Evolutionary conservation across 805 yeast genomes (phyloP).

Genomic region (Sugiyamaella lignohabitans): DNA sequence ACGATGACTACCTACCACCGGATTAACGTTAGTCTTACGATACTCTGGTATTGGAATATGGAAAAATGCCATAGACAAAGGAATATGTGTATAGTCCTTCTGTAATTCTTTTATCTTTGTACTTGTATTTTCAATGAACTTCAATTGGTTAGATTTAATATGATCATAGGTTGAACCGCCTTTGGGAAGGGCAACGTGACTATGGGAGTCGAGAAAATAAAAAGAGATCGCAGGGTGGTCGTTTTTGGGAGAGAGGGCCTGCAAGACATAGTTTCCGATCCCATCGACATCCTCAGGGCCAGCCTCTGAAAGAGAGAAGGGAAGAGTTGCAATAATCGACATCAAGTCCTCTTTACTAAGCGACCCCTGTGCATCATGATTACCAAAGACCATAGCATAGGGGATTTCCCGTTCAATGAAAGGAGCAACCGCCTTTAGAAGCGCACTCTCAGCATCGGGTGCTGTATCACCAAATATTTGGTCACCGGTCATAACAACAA

Average conservation of each 20-base stretch:
- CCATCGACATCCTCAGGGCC: constrained; percentile 74
- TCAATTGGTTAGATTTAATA: constrained; percentile 64
- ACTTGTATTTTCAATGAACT: constrained; percentile 41
- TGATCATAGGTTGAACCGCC: constrained; percentile 66
- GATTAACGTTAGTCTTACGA: constrained; percentile 36
- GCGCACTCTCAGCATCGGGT: constrained; percentile 75
- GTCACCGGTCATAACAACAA: constrained; percentile 87
- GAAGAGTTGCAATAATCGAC: constrained; percentile 49
- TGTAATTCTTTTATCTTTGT: constrained; percentile 29
- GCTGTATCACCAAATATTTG: constrained; percentile 76
- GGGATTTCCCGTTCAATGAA: constrained; percentile 65
- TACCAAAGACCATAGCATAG: constrained; percentile 81
- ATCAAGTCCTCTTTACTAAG: constrained; percentile 55
- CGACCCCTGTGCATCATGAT: constrained; percentile 89
- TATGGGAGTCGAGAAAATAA: constrained; percentile 82
- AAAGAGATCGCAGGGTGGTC: constrained; percentile 46
- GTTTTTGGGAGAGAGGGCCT: constrained; percentile 39
- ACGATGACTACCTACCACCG: constrained; percentile 52
- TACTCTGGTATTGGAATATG: constrained; percentile 93
- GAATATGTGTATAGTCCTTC: constrained; percentile 36
- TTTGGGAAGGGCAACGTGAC: constrained; percentile 40
- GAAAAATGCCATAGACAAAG: constrained; percentile 80
- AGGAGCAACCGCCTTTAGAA: constrained; percentile 71
- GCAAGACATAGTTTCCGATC: constrained; percentile 68
- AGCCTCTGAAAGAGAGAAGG: constrained; percentile 54